Evolutionary conservation across 805 yeast genomes (phyloP), one percentile per base, ranked within the genome.

Genomic region (Myxozyma nipponensis): DNA sequence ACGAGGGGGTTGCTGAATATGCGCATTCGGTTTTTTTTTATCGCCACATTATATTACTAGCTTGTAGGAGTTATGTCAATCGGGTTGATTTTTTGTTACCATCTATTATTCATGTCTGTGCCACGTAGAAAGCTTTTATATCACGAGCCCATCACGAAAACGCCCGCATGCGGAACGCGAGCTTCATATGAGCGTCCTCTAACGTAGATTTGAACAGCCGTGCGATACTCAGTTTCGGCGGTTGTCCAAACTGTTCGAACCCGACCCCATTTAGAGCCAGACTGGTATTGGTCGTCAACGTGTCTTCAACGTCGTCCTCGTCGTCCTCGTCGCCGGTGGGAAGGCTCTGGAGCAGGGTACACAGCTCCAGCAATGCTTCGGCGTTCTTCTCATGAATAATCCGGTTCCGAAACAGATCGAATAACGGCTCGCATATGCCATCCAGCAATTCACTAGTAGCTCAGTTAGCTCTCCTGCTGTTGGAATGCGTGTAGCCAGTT

Each of bases 141-240:
- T n/a, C n/a, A n/a, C n/a, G n/a, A n/a, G n/a, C n/a, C n/a, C n/a
- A 63, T 68, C 50, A 52, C 3, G 54, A 34, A 57, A 77, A 83
- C 6, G 77, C 75, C 63, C 87, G 93, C 10, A 85, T 83, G 58
- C 91, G 74, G 66, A 90, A 86, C 1, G 88, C 83, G 36, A 91
- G 72, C 52, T 96, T 72, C 1, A 86, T 76, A 67, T 91, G 98
- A 0, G 83, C 78, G 61, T 85, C 95, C 49, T 82, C 80, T 23
- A 84, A 66, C 9, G 88, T 77, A 0, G 95, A 90, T 48, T 78
- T 78, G 55, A 86, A 82, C 3, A 88, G 67, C 39, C 72, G 74
- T 7, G 82, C 86, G 53, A 76, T 75, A 50, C 78, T 74, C n/a
- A 67, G 59, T 39, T 63, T 62, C 41, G 67, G 68, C 49, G 32